Evolutionary conservation across 2,329 filamentous ascomycete species (phyloP), one percentile per base, ranked within the genome.

Genomic region (Capronia americana): DNA sequence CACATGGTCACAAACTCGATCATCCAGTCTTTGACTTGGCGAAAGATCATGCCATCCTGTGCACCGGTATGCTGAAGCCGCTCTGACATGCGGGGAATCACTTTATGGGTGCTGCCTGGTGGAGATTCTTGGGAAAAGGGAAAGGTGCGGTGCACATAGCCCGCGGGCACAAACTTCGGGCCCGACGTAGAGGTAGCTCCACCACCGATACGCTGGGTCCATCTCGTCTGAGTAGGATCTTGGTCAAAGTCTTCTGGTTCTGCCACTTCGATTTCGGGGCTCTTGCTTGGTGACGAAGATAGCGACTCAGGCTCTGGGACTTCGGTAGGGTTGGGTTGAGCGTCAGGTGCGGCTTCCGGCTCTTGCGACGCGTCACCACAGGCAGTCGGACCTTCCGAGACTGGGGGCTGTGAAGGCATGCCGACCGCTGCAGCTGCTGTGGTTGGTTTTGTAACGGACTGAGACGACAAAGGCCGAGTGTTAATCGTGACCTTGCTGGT

Each of bases 401-500:
- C 17, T 20, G 57, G 57, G 24, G 56, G 26, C 55, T 50, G 61
- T 14, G 61, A 51, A n/a, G 66, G 38, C 56, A 67, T 65, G 4
- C 46, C 61, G 23, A 38, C 10, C 44, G 24, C 32, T 10, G 46
- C 59, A n/a, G 54, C 53, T 20, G 30, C 65, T 30, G 57, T 23
- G 30, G 55, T 58, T n/a, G 69, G 59, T 51, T 66, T 54, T 28
- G 67, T 64, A 24, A 70, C 46, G 55, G 69, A 71, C 38, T 70
- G 66, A 26, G 72, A 64, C 32, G 73, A 69, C 65, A 75, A 64
- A 17, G 59, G 70, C 69, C 57, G 78, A 75, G 48, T 78, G 67
- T 83, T 83, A 70, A 83, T 83, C 12, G 81, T 82, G 32, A 83
- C 78, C 72, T 79, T 81, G 66, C 77, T 81, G 51, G 79, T 77